Base-by-base conservation (phyloP, 495 filamentous ascomycete species). In the Penicillium paradoxum region DNA sequence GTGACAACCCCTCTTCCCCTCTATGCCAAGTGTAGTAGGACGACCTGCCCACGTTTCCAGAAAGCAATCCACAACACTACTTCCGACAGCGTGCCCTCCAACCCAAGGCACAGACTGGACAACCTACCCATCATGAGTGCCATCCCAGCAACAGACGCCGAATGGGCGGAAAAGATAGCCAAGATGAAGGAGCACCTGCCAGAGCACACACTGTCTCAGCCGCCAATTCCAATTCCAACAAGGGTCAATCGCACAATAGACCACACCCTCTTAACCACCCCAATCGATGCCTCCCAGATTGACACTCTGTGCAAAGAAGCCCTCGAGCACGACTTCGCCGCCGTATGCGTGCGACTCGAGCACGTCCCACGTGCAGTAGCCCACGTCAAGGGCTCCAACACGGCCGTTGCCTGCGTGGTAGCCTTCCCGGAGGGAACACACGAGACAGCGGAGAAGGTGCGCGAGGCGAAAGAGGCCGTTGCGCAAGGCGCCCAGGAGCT, bases 341-440 rank as follows among this genome's bases (percentile, higher is more conserved):
- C 80, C 11, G 83, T 85, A 43, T 86, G 83, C 60, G 79, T 86
- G 2, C 77, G 83, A 19, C 68, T 75, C 2, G 63, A 68, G 19
- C 72, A 77, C 57, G 82, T 87, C 9, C 39, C 68, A 8, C 79
- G 73, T 32, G 80, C 79, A 19, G 74, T 73, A n/a, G 52, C 71
- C 15, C 74, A 77, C 33, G 74, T 89, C 33, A 67, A 73, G 27
- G 72, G 71, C 42, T 25, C 54, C 15, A 56, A 62, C 32, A 77
- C 82, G 3, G 70, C 65, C 33, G 75, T 86, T 3, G 83, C 83
- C 29, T 83, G 77, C 55, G 85, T 88, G 7, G 73, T 88, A 11
- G 84, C 81, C 34, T 88, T 88, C 68, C 86, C 77, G 19, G 82
- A 85, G 55, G 85, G 85, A 9, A 83, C 79, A 7, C 65, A 78